phyloP scores from a whole-genome alignment of 495 filamentous ascomycete species.

The Aspergillus heteromorphus region DNA sequence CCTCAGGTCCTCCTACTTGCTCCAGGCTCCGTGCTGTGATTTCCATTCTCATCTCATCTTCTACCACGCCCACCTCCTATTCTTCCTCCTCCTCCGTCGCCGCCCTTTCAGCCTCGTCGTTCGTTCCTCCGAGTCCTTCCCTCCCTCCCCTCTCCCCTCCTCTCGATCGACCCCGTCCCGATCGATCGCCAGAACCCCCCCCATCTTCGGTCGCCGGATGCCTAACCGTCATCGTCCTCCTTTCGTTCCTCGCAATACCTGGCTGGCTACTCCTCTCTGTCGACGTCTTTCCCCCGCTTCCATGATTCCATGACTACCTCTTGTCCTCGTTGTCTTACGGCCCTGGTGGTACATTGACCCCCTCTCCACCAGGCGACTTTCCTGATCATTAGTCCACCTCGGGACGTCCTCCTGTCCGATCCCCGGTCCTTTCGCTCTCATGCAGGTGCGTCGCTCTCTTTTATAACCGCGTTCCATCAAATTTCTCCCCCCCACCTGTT shows the following conservation, averaged over 20 bases:
- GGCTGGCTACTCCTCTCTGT: conserved; percentile 17
- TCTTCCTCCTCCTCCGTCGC: conserved; percentile 1
- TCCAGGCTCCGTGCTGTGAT: conserved; percentile 9
- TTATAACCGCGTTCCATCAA: conserved; percentile 2
- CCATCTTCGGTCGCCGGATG: conserved; percentile 22
- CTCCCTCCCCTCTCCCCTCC: conserved; percentile 1
- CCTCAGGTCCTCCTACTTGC: conserved; percentile 5
- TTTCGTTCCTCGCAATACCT: conserved; percentile 11
- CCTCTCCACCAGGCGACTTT: conserved; percentile 23
- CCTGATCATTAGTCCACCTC: conserved; percentile 23
- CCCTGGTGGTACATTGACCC: conserved; percentile 39
- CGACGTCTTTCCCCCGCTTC: conserved; percentile 34
- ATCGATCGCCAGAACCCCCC: background rate
- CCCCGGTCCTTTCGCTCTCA: conserved; percentile 34
- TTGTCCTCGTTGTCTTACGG: conserved; percentile 22
- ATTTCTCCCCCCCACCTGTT: background rate
- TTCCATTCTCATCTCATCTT: conserved; percentile 6
- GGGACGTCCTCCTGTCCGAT: conserved; percentile 17
- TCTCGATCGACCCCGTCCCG: background rate
- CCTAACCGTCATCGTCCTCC: conserved; percentile 18
- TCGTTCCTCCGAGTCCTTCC: background rate
- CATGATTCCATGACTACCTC: conserved; percentile 35
- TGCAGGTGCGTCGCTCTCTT: conserved; percentile 36
- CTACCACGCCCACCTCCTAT: conserved; percentile 6
- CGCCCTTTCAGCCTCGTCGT: background rate